These are phyloP conservation scores for Linnemannia zychae DNA, from an alignment of 192 early-diverging fungal genomes.

Conservation along the genomic window DNA sequence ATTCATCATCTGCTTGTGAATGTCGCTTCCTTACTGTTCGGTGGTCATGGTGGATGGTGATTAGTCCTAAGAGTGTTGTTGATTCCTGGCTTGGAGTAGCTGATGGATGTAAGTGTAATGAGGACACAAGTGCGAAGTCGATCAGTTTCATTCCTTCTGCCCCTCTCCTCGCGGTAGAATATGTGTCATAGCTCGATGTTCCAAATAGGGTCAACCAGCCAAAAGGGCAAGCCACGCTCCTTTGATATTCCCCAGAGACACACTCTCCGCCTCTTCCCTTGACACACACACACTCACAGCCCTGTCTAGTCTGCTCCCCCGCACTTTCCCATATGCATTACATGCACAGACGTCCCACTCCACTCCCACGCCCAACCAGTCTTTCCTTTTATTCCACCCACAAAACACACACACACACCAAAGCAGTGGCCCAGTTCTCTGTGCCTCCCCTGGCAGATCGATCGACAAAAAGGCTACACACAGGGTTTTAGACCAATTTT, in stretches of 20 bases:
- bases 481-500: too few species aligned
- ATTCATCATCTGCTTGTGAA: neutral
- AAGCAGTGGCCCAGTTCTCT: too few species aligned
- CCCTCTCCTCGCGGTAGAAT: neutral
- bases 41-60: neutral
- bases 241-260: too few species aligned
- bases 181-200: neutral
- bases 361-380: neutral
- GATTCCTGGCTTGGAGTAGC: neutral
- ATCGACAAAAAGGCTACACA: neutral
- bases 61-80: neutral
- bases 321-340: neutral
- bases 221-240: neutral
- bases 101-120: neutral
- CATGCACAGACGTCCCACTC: slow-evolving; percentile 1
- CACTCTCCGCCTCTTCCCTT: neutral
- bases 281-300: too few species aligned
- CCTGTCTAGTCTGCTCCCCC: neutral
- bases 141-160: too few species aligned
- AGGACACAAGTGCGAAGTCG: neutral
- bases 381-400: too few species aligned
- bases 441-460: neutral
- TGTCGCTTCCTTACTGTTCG: neutral
- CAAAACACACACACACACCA: too few species aligned
- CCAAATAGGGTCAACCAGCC: neutral